Conservation (phyloP, 108 stramenopile genomes). For the Skeletonema grethae region DNA sequence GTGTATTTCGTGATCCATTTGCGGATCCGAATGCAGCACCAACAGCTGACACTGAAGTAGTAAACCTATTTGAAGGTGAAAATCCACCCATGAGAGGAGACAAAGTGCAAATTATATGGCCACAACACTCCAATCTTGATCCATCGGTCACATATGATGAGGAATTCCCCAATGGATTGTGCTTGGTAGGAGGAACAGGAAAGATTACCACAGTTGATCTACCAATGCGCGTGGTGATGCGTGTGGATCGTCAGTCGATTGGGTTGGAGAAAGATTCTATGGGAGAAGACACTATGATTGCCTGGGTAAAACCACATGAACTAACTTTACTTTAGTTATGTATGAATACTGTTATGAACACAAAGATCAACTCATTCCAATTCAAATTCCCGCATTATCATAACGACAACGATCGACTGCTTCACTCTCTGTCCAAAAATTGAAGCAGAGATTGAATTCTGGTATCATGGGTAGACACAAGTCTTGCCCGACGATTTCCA, state of each 20-base stretch:
- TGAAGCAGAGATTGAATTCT: too few species aligned
- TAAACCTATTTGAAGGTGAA: conserved; percentile 26
- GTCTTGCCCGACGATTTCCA: too few species aligned
- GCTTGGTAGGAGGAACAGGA: conserved; percentile 34
- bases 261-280: conserved; percentile 12
- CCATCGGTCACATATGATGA: conserved; percentile 42
- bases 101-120: conserved; percentile 27
- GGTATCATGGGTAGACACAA: too few species aligned
- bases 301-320: conserved; percentile 49
- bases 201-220: conserved; percentile 38
- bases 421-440: too few species aligned
- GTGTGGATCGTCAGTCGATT: conserved; percentile 36
- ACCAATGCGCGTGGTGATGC: conserved; percentile 35
- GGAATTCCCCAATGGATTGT: conserved; percentile 45
- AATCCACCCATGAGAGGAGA: conserved; percentile 29
- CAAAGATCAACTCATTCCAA: too few species aligned
- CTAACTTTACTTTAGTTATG: too few species aligned
- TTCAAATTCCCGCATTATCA: too few species aligned
- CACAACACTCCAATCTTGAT: not conserved
- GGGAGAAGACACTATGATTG: conserved; percentile 34
- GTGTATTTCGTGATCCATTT: conserved; percentile 23
- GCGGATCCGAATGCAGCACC: conserved; percentile 15
- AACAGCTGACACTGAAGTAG: not conserved
- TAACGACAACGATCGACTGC: too few species aligned
- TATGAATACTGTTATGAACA: too few species aligned